Percentiles rank a stretch among this genome's conserved stretches.
Evolutionary conservation across 2,329 filamentous ascomycete genomes (phyloP).

Genomic region (Trichoderma semiorbis): DNA sequence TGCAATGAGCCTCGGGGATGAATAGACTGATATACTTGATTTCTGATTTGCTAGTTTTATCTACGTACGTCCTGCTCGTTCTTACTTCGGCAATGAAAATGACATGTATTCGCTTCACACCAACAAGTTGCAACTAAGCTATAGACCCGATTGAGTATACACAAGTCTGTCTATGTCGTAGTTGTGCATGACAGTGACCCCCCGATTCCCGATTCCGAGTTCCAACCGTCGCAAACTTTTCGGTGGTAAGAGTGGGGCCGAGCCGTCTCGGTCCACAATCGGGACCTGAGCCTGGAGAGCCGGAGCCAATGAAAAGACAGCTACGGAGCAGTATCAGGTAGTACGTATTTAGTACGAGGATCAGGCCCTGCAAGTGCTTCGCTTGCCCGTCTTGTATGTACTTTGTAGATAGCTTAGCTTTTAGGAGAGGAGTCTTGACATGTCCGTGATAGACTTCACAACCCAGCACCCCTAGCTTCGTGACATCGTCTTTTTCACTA

Average conservation of each 20-base stretch:
- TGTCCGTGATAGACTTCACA: background rate
- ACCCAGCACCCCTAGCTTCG: background rate
- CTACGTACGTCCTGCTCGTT: background rate
- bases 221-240: slow-evolving; percentile 2
- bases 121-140: background rate
- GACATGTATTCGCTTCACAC: background rate
- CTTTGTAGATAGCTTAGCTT: background rate
- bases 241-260: background rate
- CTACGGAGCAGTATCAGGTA: background rate
- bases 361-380: background rate
- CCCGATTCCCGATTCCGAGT: slow-evolving; percentile 7
- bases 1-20: background rate
- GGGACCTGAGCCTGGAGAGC: background rate
- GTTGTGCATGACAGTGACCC: background rate
- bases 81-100: background rate
- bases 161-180: background rate
- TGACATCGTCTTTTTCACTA: background rate
- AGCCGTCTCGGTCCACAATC: background rate
- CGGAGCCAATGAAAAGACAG: background rate
- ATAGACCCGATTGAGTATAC: background rate
- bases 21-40: background rate
- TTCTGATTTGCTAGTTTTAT: background rate
- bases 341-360: background rate
- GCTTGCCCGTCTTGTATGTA: background rate
- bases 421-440: background rate